phyloP scores from a whole-genome alignment of 192 early-diverging fungal species.

The Glomus cerebriforme region DNA sequence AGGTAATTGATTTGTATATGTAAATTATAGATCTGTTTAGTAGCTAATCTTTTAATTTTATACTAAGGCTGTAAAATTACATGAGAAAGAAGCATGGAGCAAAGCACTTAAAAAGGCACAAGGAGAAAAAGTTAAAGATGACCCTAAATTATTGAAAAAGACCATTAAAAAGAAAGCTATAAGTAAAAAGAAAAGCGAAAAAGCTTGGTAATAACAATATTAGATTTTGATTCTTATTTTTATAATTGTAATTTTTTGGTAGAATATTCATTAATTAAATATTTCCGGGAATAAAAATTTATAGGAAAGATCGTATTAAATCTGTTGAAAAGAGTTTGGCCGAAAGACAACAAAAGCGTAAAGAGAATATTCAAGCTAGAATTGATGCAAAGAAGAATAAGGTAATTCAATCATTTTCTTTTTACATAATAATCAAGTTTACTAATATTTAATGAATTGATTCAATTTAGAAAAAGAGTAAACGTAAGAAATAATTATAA shows the following conservation, averaged over 20 bases:
- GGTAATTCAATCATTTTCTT: not conserved
- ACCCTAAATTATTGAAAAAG: constrained; percentile 87
- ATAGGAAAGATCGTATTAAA: constrained; percentile 64
- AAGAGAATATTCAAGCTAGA: constrained; percentile 82
- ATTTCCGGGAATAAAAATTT: not conserved
- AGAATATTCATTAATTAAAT: not conserved
- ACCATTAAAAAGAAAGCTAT: constrained; percentile 84
- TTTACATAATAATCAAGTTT: not conserved
- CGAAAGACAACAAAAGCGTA: constrained; percentile 76
- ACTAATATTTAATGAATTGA: not conserved
- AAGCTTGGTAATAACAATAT: constrained; percentile 65
- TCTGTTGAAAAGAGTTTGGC: constrained; percentile 62
- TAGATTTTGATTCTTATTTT: not conserved
- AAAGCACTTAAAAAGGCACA: constrained; percentile 77
- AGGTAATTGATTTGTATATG: constrained; percentile 43
- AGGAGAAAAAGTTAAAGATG: constrained; percentile 93
- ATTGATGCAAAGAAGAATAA: constrained; percentile 77
- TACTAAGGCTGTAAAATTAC: constrained; percentile 59
- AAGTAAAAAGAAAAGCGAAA: constrained; percentile 80
- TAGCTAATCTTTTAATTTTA: constrained; percentile 15
- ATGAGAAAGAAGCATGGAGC: constrained; percentile 81
- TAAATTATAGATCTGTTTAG: too few species aligned
- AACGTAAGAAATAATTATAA: not conserved
- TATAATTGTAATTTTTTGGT: not conserved
- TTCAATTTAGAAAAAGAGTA: not conserved